Conservation (phyloP, 1,284 basidiomycete species). For the Mycena sp. region DNA sequence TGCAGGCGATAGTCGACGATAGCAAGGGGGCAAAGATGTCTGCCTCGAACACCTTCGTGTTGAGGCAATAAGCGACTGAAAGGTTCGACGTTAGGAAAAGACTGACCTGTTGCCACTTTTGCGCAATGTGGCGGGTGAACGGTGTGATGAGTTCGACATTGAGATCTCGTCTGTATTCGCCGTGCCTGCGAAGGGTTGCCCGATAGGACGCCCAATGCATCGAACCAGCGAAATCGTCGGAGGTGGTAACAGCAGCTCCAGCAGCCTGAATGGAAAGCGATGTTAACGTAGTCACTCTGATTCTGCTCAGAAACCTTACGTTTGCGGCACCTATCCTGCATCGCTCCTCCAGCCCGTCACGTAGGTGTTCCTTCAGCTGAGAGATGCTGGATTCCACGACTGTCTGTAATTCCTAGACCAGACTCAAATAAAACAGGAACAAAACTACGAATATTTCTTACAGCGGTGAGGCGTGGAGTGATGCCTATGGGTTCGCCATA, state of each 20-base stretch:
- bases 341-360: slow-evolving; percentile 65
- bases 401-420: slow-evolving; percentile 54
- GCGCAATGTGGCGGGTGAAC: slow-evolving; percentile 67
- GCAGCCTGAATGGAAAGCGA: slow-evolving; percentile 54
- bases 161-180: slow-evolving; percentile 62
- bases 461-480: slow-evolving; percentile 55
- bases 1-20: slow-evolving; percentile 44
- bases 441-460: slow-evolving; percentile 30
- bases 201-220: slow-evolving; percentile 60
- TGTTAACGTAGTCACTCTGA: not conserved
- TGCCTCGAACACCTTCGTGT: slow-evolving; percentile 56
- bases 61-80: not conserved
- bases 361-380: slow-evolving; percentile 58
- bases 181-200: slow-evolving; percentile 62
- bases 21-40: slow-evolving; percentile 65
- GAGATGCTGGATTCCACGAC: slow-evolving; percentile 54
- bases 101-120: slow-evolving; percentile 59
- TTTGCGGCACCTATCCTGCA: slow-evolving; percentile 59
- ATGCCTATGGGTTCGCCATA: slow-evolving; percentile 55
- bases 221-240: slow-evolving; percentile 58
- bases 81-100: too few relatives aligned
- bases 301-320: slow-evolving; percentile 42
- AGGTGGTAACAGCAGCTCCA: slow-evolving; percentile 53
- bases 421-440: not conserved
- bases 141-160: slow-evolving; percentile 67